Evolutionary conservation across 306 rosid species (phyloP).

Genomic region (Cucumis hystrix): DNA sequence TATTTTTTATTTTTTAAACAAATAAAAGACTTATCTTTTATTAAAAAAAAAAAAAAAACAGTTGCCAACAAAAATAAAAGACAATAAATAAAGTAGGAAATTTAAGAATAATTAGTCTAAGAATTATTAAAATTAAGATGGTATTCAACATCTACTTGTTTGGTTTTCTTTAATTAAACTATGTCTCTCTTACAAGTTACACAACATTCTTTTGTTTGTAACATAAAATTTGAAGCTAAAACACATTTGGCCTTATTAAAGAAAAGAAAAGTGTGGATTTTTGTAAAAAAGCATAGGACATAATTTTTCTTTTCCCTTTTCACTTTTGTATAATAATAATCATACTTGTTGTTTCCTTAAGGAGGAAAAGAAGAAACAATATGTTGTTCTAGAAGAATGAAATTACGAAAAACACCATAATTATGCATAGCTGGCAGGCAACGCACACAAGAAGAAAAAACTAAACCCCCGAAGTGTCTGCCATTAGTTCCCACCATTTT

Average conservation of each 20-base stretch:
- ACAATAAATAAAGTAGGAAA: not conserved
- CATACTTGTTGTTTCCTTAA: too few species aligned
- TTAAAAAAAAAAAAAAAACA: not conserved
- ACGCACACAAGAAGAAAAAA: not conserved
- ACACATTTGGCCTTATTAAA: too few species aligned
- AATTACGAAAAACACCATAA: not conserved
- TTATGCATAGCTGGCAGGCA: conserved; percentile 4
- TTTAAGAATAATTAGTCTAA: not conserved
- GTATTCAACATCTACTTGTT: too few species aligned
- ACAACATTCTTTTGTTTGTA: too few species aligned
- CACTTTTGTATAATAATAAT: too few species aligned
- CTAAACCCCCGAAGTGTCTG: not conserved
- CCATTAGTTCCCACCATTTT: not conserved
- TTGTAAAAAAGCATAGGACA: not conserved
- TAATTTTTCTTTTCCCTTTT: not conserved
- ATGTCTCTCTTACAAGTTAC: too few species aligned
- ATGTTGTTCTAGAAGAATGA: not conserved
- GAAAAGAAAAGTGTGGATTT: too few species aligned
- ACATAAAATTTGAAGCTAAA: too few species aligned
- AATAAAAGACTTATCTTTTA: not conserved
- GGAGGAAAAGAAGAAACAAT: not conserved
- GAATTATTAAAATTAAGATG: not conserved
- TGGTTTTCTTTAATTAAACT: not conserved
- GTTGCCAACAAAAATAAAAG: not conserved
- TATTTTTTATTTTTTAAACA: too few species aligned